Evolutionary conservation across 1,284 basidiomycete genomes (phyloP).

Genomic region (Tylopilus microsporus): DNA sequence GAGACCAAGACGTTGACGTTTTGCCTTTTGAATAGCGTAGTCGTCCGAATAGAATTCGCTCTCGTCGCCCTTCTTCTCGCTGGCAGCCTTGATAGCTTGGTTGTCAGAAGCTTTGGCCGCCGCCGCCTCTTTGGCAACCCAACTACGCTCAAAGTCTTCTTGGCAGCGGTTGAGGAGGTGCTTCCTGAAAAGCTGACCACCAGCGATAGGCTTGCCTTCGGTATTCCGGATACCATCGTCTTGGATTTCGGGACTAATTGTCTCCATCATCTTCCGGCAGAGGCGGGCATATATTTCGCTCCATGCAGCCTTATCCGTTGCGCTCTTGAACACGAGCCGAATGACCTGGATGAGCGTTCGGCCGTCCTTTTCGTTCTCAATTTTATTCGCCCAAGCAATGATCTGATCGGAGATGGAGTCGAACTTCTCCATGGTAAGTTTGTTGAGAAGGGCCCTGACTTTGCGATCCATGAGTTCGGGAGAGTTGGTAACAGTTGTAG

Average conservation of each 20-base stretch:
- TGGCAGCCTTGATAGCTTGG: slow-evolving; percentile 51
- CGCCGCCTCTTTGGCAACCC: no score
- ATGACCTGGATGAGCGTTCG: slow-evolving; percentile 39
- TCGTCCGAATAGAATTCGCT: slow-evolving; percentile 86
- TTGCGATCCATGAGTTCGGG: slow-evolving; percentile 38
- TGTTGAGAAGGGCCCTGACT: slow-evolving; percentile 66
- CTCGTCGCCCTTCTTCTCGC: slow-evolving; percentile 49
- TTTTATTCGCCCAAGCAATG: slow-evolving; percentile 68
- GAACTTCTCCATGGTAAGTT: no score
- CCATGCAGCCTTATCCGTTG: slow-evolving; percentile 92
- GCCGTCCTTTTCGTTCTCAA: no score
- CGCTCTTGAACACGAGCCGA: slow-evolving; percentile 94
- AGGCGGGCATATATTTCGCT: slow-evolving; percentile 91
- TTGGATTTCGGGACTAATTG: slow-evolving; percentile 49
- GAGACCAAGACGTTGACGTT: no score
- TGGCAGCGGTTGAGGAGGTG: slow-evolving; percentile 67
- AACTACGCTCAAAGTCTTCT: no score
- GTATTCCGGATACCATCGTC: slow-evolving; percentile 77
- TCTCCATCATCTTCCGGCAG: no score
- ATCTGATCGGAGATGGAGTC: slow-evolving; percentile 38
- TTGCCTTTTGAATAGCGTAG: slow-evolving; percentile 83
- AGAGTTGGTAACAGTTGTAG: no score
- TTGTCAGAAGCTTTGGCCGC: slow-evolving; percentile 67
- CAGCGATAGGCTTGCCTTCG: slow-evolving; percentile 34
- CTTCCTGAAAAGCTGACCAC: slow-evolving; percentile 92